Conservation (phyloP, 441 rosid genomes). For the Brassica hybrid region DNA sequence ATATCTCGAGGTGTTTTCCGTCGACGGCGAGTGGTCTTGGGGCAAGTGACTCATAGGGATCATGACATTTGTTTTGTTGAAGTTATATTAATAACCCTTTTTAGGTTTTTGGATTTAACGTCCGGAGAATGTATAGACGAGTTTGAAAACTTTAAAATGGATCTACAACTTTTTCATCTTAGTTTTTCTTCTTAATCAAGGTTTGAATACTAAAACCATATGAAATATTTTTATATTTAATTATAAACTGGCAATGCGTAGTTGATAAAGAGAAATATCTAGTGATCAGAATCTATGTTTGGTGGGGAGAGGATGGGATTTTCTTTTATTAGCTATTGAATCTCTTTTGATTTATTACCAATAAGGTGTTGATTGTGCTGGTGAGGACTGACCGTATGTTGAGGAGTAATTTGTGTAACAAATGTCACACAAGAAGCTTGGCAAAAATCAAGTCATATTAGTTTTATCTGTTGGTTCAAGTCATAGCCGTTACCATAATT, state of each 20-base stretch:
- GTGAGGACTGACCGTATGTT: neutral
- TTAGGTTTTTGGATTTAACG: neutral
- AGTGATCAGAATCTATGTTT: constrained; percentile 1
- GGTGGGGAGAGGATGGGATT: constrained; percentile 3
- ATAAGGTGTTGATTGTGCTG: neutral
- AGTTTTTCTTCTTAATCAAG: neutral
- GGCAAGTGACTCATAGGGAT: neutral
- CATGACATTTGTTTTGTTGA: too few relatives aligned
- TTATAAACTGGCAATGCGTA: neutral
- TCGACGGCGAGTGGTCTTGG: constrained; percentile 32
- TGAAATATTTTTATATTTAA: neutral
- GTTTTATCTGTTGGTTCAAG: neutral
- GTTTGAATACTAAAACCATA: neutral
- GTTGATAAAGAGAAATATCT: neutral
- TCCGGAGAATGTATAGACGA: neutral
- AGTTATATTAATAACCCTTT: too few relatives aligned
- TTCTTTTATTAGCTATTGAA: neutral
- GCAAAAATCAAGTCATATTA: neutral
- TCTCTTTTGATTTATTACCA: neutral
- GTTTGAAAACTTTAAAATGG: too few relatives aligned
- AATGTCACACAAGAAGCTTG: neutral
- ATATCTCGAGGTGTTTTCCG: too few relatives aligned
- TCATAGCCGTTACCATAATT: neutral
- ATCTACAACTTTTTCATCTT: too few relatives aligned
- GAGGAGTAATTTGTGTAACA: neutral